These are phyloP conservation scores for Hansenula anomala DNA, from an alignment of 1,139 yeast species.

Conservation along the genomic window DNA sequence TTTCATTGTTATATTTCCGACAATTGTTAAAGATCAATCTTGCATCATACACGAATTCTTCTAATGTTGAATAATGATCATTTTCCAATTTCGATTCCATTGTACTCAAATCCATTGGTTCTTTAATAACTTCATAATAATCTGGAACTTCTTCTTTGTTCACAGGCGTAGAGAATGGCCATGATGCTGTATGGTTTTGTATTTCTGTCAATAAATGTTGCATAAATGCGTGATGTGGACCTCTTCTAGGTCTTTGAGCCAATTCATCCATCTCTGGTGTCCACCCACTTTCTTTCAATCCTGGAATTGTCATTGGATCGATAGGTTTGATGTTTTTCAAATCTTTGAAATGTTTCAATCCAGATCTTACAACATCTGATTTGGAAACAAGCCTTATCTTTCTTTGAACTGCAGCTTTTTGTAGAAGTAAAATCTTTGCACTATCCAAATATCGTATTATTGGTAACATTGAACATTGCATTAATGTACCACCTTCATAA, in stretches of 20 bases:
- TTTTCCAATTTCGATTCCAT: constrained; percentile 93
- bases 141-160: constrained; percentile 93
- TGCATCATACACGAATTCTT: constrained; percentile 86
- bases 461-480: constrained; percentile 97
- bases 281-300: constrained; percentile 93
- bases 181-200: constrained; percentile 95
- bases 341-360: constrained; percentile 68
- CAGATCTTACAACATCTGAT: constrained; percentile 79
- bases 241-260: constrained; percentile 91
- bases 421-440: constrained; percentile 76
- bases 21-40: constrained; percentile 86
- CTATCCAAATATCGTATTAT: constrained; percentile 83
- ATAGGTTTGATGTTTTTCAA: constrained; percentile 43
- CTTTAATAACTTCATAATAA: constrained; percentile 92
- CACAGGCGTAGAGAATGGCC: constrained; percentile 97
- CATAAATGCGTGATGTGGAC: constrained; percentile 94
- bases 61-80: constrained; percentile 87
- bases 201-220: constrained; percentile 80
- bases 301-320: constrained; percentile 81
- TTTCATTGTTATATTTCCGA: constrained; percentile 81
- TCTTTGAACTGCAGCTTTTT: constrained; percentile 85
- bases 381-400: constrained; percentile 77
- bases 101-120: constrained; percentile 97
- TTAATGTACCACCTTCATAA: constrained; percentile 96
- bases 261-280: constrained; percentile 96